phyloP scores from a whole-genome alignment of 139 green algal genomes.

The Coelastrella sp. region DNA sequence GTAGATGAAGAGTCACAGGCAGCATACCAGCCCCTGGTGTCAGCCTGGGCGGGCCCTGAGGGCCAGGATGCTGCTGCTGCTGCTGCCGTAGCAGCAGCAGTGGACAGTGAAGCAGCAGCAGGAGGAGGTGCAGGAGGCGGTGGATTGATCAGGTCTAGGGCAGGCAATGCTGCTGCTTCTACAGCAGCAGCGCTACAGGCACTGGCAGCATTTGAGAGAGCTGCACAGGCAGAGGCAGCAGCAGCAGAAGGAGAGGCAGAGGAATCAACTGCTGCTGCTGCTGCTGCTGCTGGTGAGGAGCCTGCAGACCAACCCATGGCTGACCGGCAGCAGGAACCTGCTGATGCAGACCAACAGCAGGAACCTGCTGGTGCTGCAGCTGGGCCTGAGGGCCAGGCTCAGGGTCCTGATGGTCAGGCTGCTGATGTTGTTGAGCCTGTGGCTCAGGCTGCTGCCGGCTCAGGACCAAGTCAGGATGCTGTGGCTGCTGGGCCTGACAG shows the following conservation, averaged over 20 bases:
- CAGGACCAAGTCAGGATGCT: neutral
- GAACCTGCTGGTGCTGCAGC: conserved; percentile 14
- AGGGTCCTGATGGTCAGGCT: neutral
- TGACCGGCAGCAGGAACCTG: neutral
- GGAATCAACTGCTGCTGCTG: neutral
- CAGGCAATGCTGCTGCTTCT: conserved; percentile 13
- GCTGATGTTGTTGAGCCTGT: neutral
- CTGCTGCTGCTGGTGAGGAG: neutral
- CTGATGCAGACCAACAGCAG: neutral
- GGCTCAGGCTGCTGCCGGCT: neutral
- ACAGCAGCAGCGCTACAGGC: conserved; percentile 7
- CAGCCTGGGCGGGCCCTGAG: conserved; percentile 5
- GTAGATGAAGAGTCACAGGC: neutral
- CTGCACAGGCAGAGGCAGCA: neutral
- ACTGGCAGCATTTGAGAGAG: conserved; percentile 15
- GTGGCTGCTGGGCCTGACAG: conserved; percentile 8
- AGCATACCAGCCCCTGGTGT: conserved; percentile 1
- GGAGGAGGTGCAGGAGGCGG: neutral
- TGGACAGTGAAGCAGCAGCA: neutral
- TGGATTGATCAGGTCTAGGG: neutral
- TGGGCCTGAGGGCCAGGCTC: conserved; percentile 6
- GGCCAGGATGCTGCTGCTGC: conserved; percentile 6
- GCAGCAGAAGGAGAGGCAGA: neutral
- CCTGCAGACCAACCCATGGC: neutral
- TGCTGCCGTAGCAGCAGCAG: neutral